Evolutionary conservation across 305 asterid genomes (phyloP), one percentile per base, ranked within the genome.

Genomic region (Fraxinus baroniana): DNA sequence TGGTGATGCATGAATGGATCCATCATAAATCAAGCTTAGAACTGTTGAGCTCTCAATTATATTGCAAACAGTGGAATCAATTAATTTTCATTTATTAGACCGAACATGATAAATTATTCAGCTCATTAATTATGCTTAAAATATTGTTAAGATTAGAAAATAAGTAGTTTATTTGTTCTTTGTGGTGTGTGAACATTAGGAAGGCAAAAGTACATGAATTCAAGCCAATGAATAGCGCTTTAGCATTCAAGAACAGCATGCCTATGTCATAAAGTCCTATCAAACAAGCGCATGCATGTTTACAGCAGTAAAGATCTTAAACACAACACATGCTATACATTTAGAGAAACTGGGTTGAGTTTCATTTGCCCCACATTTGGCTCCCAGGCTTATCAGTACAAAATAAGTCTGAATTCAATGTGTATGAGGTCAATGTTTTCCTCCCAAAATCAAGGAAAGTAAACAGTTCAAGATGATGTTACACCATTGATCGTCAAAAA

Each of bases 11-110:
- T 30, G 68, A 80, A 66, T 74, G 15, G 83, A 71, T 32, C 12
- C 81, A 74, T 74, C 80, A 84, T 13, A 77, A 83, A 32, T 57
- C 81, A 62, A 77, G 81, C 81, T 83, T 78, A 80, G 32, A 52
- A 64, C 20, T 30, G 18, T 74, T 81, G 78, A 77, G 26, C 37
- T 80, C 55, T 26, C 30, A 78, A 32, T 18, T 76, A 74, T 82
- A 66, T 46, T 66, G 33, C 60, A 57, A 41, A 80, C 15, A 44
- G 72, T 30, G 32, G 66, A 22, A 80, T 39, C 5, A 46, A 79
- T 52, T 9, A 12, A 57, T 18, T 77, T 80, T 57, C 74, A 78
- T 81, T 44, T 64, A 60, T 3, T 46, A 80, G 75, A 37, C 46
- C 28, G 60, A 24, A 78, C 70, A 57, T 64, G 68, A 78, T 49